Evolutionary conservation across 2,329 filamentous ascomycete genomes (phyloP).

Genomic region (Fusarium nematophilum): DNA sequence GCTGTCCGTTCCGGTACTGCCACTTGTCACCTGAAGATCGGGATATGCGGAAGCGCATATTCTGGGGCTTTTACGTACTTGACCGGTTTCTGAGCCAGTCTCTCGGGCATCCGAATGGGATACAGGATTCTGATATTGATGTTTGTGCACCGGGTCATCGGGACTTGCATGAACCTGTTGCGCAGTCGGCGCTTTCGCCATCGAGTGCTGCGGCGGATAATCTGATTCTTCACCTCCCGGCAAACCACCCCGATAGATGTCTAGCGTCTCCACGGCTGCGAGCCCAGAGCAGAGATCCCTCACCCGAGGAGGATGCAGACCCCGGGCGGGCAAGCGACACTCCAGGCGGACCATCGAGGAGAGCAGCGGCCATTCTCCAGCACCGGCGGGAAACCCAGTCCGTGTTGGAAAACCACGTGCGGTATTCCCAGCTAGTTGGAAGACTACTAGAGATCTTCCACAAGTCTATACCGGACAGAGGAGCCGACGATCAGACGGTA

Average conservation of each 20-base stretch:
- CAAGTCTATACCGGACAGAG: not conserved
- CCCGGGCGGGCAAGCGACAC: not conserved
- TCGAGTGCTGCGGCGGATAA: slow-evolving; percentile 1
- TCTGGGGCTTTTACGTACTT: slow-evolving; percentile 54
- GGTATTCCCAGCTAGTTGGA: not conserved
- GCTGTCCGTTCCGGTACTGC: slow-evolving; percentile 62
- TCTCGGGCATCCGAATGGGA: slow-evolving; percentile 49
- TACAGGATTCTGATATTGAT: slow-evolving; percentile 52
- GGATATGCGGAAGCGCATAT: slow-evolving; percentile 53
- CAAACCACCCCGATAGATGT: slow-evolving; percentile 25
- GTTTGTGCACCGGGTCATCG: slow-evolving; percentile 48
- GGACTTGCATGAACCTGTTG: slow-evolving; percentile 38
- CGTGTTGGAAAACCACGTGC: not conserved
- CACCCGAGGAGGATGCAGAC: not conserved
- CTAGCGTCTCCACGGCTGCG: not conserved
- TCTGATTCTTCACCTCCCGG: slow-evolving; percentile 16
- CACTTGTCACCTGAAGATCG: slow-evolving; percentile 51
- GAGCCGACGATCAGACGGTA: slow-evolving; percentile 1
- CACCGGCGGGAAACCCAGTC: slow-evolving; percentile 3
- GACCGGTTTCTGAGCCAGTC: slow-evolving; percentile 52
- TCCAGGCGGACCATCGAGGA: not conserved
- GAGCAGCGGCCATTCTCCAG: not conserved
- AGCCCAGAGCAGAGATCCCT: not conserved
- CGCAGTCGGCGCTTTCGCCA: slow-evolving; percentile 4
- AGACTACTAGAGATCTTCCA: slow-evolving; percentile 7